A percentile compares a stretch with the other conserved stretches of the same genome.
Conservation (phyloP, 495 filamentous ascomycete species). For the Penicillium alfredii region DNA sequence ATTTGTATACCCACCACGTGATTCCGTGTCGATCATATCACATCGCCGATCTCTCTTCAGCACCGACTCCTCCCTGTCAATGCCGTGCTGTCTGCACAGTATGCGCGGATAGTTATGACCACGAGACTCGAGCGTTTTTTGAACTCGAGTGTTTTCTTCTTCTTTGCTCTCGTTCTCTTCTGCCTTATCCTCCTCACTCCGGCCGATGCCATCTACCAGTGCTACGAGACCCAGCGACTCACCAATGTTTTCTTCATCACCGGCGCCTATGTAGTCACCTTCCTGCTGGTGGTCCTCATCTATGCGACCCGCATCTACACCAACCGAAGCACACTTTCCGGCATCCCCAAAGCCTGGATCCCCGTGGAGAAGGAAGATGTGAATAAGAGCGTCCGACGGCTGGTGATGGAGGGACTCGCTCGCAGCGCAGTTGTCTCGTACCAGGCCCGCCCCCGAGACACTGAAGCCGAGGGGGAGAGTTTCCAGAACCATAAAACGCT, state of each 20-base stretch:
- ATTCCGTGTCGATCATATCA: too few relatives aligned
- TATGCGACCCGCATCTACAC: conserved; percentile 88
- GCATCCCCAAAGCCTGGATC: conserved; percentile 79
- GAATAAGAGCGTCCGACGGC: conserved; percentile 60
- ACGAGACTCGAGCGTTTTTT: conserved; percentile 66
- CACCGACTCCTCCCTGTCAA: too few relatives aligned
- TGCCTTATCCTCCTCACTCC: conserved; percentile 75
- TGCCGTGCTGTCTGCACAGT: conserved; percentile 11
- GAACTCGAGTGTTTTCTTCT: conserved; percentile 73
- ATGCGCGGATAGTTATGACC: conserved; percentile 35
- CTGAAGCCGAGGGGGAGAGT: conserved; percentile 23
- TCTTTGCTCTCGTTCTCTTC: conserved; percentile 68
- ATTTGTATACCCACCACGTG: too few relatives aligned
- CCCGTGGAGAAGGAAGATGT: conserved; percentile 73
- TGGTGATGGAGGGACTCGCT: conserved; percentile 64
- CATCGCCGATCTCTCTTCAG: too few relatives aligned
- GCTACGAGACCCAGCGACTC: conserved; percentile 53
- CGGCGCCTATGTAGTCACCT: conserved; percentile 70
- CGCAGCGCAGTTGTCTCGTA: conserved; percentile 78
- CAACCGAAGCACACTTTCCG: conserved; percentile 66
- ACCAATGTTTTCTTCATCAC: conserved; percentile 83
- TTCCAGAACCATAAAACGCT: conserved; percentile 28
- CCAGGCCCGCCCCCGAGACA: conserved; percentile 62
- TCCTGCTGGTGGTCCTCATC: conserved; percentile 64
- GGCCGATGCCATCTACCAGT: conserved; percentile 76